Evolutionary conservation across 768 basidiomycete genomes (phyloP), one percentile per base, ranked within the genome.

Genomic region (Rhizopogon sp.): DNA sequence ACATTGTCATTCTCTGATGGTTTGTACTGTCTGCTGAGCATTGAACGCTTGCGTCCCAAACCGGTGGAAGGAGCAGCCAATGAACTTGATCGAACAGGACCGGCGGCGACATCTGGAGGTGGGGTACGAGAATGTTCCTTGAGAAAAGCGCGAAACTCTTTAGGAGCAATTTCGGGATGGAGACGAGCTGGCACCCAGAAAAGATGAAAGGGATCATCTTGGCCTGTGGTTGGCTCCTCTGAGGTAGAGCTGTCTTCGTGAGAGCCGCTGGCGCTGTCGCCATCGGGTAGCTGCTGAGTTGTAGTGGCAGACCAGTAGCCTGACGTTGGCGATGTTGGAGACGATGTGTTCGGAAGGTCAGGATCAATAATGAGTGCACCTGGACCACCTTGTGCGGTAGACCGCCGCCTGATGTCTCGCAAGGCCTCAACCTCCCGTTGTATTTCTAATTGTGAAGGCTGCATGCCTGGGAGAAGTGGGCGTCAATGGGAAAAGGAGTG

Each of bases 181-280:
- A 98, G 77, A 55, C 88, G 83, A 14, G 97, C 97, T 52, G 97
- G 97, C 29, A 99, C 93, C 97, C 97, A 99, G 79, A 98, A 98
- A 60, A 98, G 83, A 70, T 93, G 89, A 64, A 87, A 85, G 2
- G 90, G 87, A 73, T 96, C 91, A 62, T 90, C 85, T 39, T 79
- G 69, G 20, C 64, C n/a, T n/a, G 42, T 10, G 7, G 41, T 53
- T 49, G 62, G 68, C 25, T 70, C 70, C 50, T 72, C 70, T 14
- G 70, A 71, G 63, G 65, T 71, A 60, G 70, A 66, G 62, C 64
- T 67, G 54, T 70, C 74, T 60, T 74, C 72, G 56, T 74, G 71
- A 47, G 74, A 74, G 60, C 71, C 69, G 44, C 71, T 73, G 45
- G 70, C 73, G 25, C 73, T 71, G 57, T 80, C 80, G 56, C 74